These are phyloP conservation scores for Lactifluus echinatus DNA, from an alignment of 768 basidiomycete genomes.

Conservation along the genomic window DNA sequence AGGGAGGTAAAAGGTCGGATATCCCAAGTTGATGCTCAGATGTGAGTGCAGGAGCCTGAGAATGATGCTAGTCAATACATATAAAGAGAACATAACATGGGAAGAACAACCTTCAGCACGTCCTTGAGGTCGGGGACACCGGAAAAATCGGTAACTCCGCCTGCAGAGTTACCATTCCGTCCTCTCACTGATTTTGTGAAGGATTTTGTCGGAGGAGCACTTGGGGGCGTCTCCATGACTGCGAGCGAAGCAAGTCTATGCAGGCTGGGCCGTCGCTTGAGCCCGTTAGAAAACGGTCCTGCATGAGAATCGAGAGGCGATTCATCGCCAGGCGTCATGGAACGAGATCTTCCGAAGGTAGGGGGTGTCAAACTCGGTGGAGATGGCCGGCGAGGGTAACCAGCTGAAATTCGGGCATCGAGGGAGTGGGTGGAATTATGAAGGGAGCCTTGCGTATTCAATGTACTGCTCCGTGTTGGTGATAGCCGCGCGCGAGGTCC, in stretches of 20 bases:
- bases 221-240: slow-evolving; percentile 39
- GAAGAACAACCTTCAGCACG: slow-evolving; percentile 52
- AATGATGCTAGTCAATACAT: background rate
- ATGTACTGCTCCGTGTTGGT: slow-evolving; percentile 6
- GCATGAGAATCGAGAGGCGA: background rate
- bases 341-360: slow-evolving; percentile 27
- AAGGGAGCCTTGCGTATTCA: background rate
- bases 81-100: background rate
- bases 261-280: slow-evolving; percentile 33
- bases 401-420: slow-evolving; percentile 32
- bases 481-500: slow-evolving; percentile 4
- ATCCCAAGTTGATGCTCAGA: slow-evolving; percentile 65
- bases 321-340: slow-evolving; percentile 27
- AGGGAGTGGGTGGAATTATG: slow-evolving; percentile 52
- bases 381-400: slow-evolving; percentile 9
- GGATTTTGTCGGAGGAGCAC: slow-evolving; percentile 37
- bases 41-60: slow-evolving; percentile 54
- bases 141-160: slow-evolving; percentile 31
- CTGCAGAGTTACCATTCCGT: slow-evolving; percentile 41
- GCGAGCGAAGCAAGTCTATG: slow-evolving; percentile 45
- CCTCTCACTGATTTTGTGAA: slow-evolving; percentile 36
- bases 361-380: slow-evolving; percentile 29
- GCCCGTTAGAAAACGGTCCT: slow-evolving; percentile 10
- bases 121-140: slow-evolving; percentile 59
- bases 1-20: slow-evolving; percentile 61